Conservation (phyloP, 306 rosid genomes). For the Cercis canadensis region DNA sequence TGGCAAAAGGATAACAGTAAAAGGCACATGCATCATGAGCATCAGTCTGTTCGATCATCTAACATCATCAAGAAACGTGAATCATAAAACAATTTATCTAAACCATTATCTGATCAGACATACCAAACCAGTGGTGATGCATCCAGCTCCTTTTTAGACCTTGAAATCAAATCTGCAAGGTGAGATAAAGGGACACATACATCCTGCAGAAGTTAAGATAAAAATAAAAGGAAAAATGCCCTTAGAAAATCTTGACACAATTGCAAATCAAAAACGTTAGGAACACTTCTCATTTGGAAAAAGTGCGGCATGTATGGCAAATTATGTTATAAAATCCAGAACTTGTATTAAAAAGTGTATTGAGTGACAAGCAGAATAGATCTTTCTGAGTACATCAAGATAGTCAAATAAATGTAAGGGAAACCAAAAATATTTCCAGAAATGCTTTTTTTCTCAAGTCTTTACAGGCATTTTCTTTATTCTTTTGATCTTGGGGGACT, state of each 20-base stretch:
- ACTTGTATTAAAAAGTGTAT: not conserved
- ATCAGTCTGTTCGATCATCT: conserved; percentile 22
- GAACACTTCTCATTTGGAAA: conserved; percentile 10
- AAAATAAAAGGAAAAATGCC: not conserved
- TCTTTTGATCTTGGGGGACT: conserved; percentile 12
- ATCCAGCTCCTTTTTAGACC: conserved; percentile 79
- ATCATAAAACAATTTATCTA: conserved; percentile 14
- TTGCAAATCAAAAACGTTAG: conserved; percentile 9
- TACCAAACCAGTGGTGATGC: conserved; percentile 87
- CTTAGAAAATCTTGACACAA: conserved; percentile 8
- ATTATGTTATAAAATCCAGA: not conserved
- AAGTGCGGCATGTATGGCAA: not conserved
- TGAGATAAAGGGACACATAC: conserved; percentile 94
- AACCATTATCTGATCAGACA: conserved; percentile 37
- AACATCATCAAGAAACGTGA: conserved; percentile 25
- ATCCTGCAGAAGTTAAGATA: conserved; percentile 59
- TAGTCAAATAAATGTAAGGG: not conserved
- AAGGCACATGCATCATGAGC: conserved; percentile 23
- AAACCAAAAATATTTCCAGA: conserved; percentile 5
- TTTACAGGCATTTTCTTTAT: conserved; percentile 7
- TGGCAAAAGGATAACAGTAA: conserved; percentile 47
- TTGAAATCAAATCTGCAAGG: conserved; percentile 85
- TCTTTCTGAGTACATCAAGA: not conserved
- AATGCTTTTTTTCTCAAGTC: conserved; percentile 30
- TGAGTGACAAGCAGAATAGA: not conserved